Percentiles rank a stretch among this genome's conserved stretches.
phyloP scores from a whole-genome alignment of 75 land plant genomes.

The Picea glauca region DNA sequence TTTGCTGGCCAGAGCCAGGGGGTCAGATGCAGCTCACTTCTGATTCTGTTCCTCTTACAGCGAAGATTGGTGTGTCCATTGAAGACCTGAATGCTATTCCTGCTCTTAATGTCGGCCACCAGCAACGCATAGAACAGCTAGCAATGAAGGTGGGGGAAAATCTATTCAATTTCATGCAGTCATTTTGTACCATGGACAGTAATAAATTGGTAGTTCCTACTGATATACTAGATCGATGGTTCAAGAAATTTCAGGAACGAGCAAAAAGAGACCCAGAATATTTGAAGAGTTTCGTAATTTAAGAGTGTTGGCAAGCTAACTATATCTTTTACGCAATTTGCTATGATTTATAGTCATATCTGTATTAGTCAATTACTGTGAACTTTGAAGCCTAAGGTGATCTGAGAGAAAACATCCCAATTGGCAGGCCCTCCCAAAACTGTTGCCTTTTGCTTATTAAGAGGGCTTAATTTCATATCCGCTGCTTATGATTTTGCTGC shows the following conservation, averaged over 20 bases:
- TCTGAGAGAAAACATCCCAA: no score
- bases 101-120: slow-evolving; percentile 60
- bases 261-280: slow-evolving; percentile 90
- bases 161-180: slow-evolving; percentile 97
- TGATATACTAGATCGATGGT: slow-evolving; percentile 96
- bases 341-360: no score
- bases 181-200: slow-evolving; percentile 84
- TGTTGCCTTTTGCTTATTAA: no score
- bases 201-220: slow-evolving; percentile 75
- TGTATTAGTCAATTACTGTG: no score
- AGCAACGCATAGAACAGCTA: slow-evolving; percentile 65
- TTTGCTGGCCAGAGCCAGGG: slow-evolving; percentile 81
- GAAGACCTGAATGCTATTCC: slow-evolving; percentile 74
- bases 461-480: no score
- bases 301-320: no score
- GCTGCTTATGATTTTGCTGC: no score
- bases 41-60: slow-evolving; percentile 38
- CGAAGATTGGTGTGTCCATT: slow-evolving; percentile 89
- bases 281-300: slow-evolving; percentile 46
- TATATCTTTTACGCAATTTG: no score
- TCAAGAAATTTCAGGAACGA: slow-evolving; percentile 92
- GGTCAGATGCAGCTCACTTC: slow-evolving; percentile 53
- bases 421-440: no score
- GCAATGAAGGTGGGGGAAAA: slow-evolving; percentile 95
- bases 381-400: no score